A percentile compares a stretch with the other conserved stretches of the same genome.
These are phyloP conservation scores for Pelargonium myrrhifolium DNA, from an alignment of 441 rosid genomes.

Conservation along the genomic window DNA sequence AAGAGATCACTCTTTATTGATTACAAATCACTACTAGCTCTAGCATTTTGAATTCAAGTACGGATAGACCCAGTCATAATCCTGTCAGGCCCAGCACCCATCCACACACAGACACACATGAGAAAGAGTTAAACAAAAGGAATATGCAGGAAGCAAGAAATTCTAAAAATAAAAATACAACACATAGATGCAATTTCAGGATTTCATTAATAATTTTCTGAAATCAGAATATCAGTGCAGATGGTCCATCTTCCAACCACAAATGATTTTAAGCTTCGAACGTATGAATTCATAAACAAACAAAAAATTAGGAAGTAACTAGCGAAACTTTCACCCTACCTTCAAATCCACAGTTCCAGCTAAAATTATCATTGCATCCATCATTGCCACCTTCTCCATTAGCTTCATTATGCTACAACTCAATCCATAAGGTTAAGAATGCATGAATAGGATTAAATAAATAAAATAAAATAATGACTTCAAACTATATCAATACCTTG, in stretches of 20 bases:
- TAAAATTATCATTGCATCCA: slow-evolving; percentile 82
- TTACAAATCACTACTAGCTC: neutral
- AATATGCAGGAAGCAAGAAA: neutral
- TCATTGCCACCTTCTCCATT: slow-evolving; percentile 97
- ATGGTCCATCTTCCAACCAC: no score
- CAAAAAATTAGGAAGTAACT: neutral
- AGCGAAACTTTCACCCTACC: slow-evolving; percentile 31
- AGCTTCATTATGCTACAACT: slow-evolving; percentile 80
- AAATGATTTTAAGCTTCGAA: no score
- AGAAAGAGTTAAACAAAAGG: neutral
- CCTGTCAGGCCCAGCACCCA: neutral
- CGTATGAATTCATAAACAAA: neutral
- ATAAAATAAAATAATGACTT: slow-evolving; percentile 4
- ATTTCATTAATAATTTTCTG: neutral
- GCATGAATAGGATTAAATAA: slow-evolving; percentile 11
- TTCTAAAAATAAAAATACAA: neutral
- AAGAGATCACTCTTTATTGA: neutral
- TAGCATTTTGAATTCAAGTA: neutral
- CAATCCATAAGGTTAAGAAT: slow-evolving; percentile 10
- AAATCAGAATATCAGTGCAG: neutral
- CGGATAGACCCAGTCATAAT: neutral
- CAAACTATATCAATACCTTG: slow-evolving; percentile 44
- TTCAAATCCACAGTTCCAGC: slow-evolving; percentile 97
- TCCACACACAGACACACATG: neutral
- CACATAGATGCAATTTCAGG: no score